Conservation (phyloP, 306 rosid species). For the Quercus rubra region DNA sequence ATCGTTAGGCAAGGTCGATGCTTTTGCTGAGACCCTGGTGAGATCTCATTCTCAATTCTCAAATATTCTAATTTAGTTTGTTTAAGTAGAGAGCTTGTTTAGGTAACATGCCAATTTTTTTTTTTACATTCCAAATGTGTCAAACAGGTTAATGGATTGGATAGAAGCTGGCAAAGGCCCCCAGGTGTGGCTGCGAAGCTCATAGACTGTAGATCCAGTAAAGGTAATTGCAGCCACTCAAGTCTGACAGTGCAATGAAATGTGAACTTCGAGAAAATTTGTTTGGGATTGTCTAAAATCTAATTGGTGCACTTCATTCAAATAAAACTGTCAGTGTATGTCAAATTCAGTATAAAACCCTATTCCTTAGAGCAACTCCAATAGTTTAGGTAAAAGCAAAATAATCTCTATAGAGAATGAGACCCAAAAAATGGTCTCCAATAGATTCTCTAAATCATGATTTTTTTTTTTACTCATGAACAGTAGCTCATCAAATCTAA, state of each 20-base stretch:
- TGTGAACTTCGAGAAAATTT: too few species aligned
- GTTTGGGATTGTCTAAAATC: too few species aligned
- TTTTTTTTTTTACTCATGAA: too few species aligned
- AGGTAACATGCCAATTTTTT: background rate
- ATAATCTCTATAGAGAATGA: too few species aligned
- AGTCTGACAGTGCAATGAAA: background rate
- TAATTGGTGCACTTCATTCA: too few species aligned
- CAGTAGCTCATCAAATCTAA: too few species aligned
- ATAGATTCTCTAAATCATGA: too few species aligned
- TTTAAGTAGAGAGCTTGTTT: background rate
- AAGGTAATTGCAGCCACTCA: slow-evolving; percentile 40
- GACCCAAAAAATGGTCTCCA: too few species aligned
- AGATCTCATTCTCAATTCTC: background rate
- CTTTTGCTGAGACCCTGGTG: slow-evolving; percentile 91
- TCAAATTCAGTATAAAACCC: too few species aligned
- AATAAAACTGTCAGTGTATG: too few species aligned
- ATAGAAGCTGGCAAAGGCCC: slow-evolving; percentile 92
- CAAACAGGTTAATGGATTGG: slow-evolving; percentile 80
- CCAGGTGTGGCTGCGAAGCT: slow-evolving; percentile 92
- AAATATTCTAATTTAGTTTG: background rate
- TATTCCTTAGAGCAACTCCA: too few species aligned
- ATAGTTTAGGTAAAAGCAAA: too few species aligned
- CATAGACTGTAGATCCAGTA: slow-evolving; percentile 53
- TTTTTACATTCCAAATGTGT: background rate
- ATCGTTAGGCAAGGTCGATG: slow-evolving; percentile 94